Evolutionary conservation across 139 green algal species (phyloP).

Genomic region (Micromonas commoda): DNA sequence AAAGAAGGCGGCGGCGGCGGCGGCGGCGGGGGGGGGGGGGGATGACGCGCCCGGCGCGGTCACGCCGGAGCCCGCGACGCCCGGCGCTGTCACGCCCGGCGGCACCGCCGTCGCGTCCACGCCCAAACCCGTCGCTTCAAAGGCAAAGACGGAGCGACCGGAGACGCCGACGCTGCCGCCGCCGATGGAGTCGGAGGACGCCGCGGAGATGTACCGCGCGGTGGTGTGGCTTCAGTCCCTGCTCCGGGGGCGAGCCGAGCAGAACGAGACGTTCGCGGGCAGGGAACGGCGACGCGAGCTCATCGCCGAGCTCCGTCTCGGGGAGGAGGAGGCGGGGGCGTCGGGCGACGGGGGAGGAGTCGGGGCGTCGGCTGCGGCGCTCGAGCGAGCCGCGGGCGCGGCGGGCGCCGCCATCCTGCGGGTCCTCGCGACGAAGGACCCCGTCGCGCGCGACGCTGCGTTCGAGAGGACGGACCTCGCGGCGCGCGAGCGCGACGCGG

Average conservation of each 20-base stretch:
- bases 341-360: background rate
- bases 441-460: background rate
- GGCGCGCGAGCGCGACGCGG: background rate
- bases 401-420: background rate
- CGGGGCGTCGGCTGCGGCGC: background rate
- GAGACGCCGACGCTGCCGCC: conserved; percentile 37
- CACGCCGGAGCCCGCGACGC: too few relatives aligned
- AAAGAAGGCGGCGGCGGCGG: too few relatives aligned
- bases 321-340: background rate
- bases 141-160: conserved; percentile 35
- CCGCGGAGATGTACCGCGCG: conserved; percentile 41
- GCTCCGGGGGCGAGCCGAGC: conserved; percentile 64
- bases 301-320: conserved; percentile 41
- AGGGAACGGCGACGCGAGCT: conserved; percentile 50
- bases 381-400: background rate
- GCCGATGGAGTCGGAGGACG: background rate
- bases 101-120: background rate
- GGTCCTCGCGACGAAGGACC: background rate
- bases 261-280: conserved; percentile 65
- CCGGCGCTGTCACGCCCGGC: too few relatives aligned
- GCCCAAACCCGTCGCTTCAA: background rate
- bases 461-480: background rate
- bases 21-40: background rate
- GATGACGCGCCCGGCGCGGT: background rate
- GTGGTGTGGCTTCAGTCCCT: conserved; percentile 55